Conservation (phyloP, 768 basidiomycete genomes). For the Cystofilobasidium ferigula region DNA sequence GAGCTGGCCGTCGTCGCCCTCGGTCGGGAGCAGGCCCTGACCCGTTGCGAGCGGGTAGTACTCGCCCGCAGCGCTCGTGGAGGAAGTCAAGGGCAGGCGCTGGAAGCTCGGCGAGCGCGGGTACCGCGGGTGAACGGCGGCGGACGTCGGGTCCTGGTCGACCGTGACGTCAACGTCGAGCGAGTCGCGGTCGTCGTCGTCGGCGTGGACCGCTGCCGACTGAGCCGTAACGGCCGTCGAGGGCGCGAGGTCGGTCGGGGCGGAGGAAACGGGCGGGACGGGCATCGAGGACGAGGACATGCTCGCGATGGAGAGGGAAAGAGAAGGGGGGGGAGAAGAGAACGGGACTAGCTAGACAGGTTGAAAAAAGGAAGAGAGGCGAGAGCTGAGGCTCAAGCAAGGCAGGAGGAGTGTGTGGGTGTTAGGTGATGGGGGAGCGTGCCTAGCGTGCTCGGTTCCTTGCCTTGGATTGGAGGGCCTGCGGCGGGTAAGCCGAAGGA, state of each 20-base stretch:
- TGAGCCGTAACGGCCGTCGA: constrained; percentile 6
- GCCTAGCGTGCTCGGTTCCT: too few relatives aligned
- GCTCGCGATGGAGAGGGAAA: neutral
- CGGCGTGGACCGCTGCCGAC: constrained; percentile 3
- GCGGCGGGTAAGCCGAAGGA: too few relatives aligned
- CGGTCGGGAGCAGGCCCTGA: constrained; percentile 33
- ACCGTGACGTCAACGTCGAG: neutral
- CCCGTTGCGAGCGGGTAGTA: constrained; percentile 36
- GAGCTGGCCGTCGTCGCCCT: constrained; percentile 10
- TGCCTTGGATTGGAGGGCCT: too few relatives aligned
- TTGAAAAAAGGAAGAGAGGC: neutral
- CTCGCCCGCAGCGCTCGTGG: constrained; percentile 26
- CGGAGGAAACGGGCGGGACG: constrained; percentile 9
- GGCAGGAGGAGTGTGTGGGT: too few relatives aligned
- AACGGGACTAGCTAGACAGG: neutral
- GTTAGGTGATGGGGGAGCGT: too few relatives aligned
- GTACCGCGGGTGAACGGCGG: constrained; percentile 23
- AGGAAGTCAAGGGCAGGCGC: constrained; percentile 23
- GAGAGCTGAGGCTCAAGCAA: too few relatives aligned
- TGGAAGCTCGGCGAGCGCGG: constrained; percentile 16
- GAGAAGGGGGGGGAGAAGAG: neutral
- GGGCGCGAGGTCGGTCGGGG: constrained; percentile 3
- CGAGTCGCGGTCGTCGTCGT: constrained; percentile 1
- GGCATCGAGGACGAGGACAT: constrained; percentile 13
- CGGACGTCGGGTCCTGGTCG: constrained; percentile 7